Evolutionary conservation across 2,329 filamentous ascomycete species (phyloP).

Genomic region (Scedosporium apiospermum): DNA sequence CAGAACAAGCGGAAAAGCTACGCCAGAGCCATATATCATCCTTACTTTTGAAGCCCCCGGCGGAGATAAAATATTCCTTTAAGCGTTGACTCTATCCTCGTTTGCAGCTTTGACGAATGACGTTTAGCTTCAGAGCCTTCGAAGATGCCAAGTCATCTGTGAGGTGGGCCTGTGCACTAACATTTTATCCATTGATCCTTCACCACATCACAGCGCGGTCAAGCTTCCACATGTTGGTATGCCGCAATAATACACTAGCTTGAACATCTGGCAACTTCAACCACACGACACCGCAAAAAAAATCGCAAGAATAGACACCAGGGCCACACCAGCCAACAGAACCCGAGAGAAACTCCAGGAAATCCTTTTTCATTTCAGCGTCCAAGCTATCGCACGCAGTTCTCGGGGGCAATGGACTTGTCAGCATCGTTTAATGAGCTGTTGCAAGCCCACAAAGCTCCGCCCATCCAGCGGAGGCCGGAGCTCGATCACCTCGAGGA

Average conservation of each 20-base stretch:
- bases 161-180: too few species aligned
- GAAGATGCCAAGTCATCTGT: not conserved
- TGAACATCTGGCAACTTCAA: not conserved
- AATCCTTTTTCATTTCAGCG: not conserved
- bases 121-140: too few species aligned
- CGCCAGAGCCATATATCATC: too few species aligned
- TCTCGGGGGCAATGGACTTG: constrained; percentile 39
- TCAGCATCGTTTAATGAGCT: constrained; percentile 61
- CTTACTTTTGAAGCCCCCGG: too few species aligned
- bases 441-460: constrained; percentile 49
- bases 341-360: not conserved
- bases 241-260: not conserved
- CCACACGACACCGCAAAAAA: not conserved
- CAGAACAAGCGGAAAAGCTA: too few species aligned
- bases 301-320: not conserved
- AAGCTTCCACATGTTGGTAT: not conserved
- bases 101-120: too few species aligned
- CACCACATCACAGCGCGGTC: not conserved
- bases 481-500: constrained; percentile 57
- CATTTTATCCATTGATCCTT: too few species aligned
- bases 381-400: not conserved
- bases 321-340: not conserved
- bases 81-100: too few species aligned
- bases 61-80: too few species aligned
- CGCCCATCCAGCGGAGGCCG: constrained; percentile 32